Evolutionary conservation across 2,329 filamentous ascomycete species (phyloP), one percentile per base, ranked within the genome.

Genomic region (Hawksworthiomyces lignivorus): DNA sequence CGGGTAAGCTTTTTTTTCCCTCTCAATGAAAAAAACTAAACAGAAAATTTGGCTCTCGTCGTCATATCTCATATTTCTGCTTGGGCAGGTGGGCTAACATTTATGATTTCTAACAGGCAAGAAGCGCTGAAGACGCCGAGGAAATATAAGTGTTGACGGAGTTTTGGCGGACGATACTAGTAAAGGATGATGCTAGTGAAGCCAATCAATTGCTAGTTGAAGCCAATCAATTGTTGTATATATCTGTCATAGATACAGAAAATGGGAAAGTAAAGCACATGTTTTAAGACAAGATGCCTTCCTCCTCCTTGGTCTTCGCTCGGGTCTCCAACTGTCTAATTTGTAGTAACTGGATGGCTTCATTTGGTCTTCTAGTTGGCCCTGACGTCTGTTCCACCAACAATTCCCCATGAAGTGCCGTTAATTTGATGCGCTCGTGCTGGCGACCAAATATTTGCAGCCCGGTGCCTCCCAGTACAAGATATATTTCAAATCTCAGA

Each of bases 1-100:
- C 70, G 75, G 64, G 84, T 87, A 67, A 43, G 37, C 36, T 12
- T 27, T 7, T 27, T 12, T 29, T 32, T 32, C 15, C 17, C 7
- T 17, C 14, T 10, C 12, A 18, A 19, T 17, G 17, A 4, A 7
- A 8, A 9, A 15, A 32, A 17, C 15, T 15, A 32, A n/a, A 17
- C 15, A 32, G 15, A 10, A 5, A 15, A 4, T 1, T 17, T 2
- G 36, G 12, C 11, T 17, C 3, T 12, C 1, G 7, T 11, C 7
- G 29, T 17, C 8, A 9, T 24, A 5, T 21, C 19, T 17, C 4
- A 19, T 8, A 12, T 12, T 10, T 8, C n/a, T n/a, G n/a, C n/a
- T n/a, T n/a, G n/a, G n/a, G n/a, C n/a, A n/a, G n/a, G n/a, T n/a
- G n/a, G n/a, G 12, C 27, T 28, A 22, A 22, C 26, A 6, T 27